Base-by-base conservation (phyloP, 2,329 filamentous ascomycete genomes). In the Xylogone sp. region DNA sequence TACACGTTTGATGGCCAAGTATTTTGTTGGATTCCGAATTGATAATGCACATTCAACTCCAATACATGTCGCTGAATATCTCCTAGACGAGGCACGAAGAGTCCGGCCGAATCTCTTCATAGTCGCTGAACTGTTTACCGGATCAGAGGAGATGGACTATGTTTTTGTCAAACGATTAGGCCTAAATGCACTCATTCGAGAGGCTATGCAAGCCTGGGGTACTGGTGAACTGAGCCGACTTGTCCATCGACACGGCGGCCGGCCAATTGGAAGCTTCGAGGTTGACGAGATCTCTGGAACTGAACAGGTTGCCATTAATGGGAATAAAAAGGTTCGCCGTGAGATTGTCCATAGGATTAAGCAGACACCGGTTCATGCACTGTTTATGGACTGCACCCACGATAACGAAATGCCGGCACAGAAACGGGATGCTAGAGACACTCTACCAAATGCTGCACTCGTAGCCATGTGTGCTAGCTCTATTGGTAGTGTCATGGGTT, bases 301-400 rank as follows among this genome's bases (percentile, higher is more conserved):
- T 2, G 84, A 85, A 53, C 72, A 68, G 66, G 62, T 55, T 44
- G 50, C 51, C 12, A 48, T 59, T 1, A 65, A 63, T 51, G 64
- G 61, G n/a, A n/a, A n/a, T n/a, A n/a, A n/a, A 13, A 66, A 68
- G 31, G 59, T 62, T 27, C 29, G 54, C 10, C 63, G 46, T 53
- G 62, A 63, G 63, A 81, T 88, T 18, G 78, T 96, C 58, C 87
- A 86, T 58, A 86, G 80, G 55, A 92, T 99, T 69, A 89, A 90
- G 59, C 86, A 88, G n/a, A 88, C 84, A 3, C 90, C 92, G 3
- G 87, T 97, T 0, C 92, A 96, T 59, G 94, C 93, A 1, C 75
- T 99, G 1, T 97, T 99, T 71, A 97, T 97, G 91, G 95, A 99
- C 68, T 99, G 95, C 70, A 99, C 95, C 0, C 94, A 99, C 68